phyloP scores from a whole-genome alignment of 805 yeast species.

The Yamadazyma nakazawae region DNA sequence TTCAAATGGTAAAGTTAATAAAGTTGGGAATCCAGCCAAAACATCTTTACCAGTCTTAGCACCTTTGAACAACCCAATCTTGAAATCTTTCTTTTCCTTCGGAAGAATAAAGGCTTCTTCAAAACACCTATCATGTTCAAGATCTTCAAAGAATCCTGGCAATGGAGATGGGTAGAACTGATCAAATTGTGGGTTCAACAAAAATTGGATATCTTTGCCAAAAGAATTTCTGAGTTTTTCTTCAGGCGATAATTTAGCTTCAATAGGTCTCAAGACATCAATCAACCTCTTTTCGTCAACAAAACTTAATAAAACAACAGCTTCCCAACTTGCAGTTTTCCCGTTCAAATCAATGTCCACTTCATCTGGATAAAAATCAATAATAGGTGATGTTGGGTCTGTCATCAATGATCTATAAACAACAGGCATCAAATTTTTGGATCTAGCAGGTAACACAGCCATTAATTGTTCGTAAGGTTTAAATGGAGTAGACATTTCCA shows the following conservation, averaged over 20 bases:
- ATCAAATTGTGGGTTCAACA: slow-evolving; percentile 73
- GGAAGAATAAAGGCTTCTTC: slow-evolving; percentile 59
- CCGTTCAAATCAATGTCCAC: slow-evolving; percentile 91
- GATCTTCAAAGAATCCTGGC: slow-evolving; percentile 71
- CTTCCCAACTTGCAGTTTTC: slow-evolving; percentile 96
- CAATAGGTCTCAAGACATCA: slow-evolving; percentile 67
- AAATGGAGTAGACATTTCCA: slow-evolving; percentile 75
- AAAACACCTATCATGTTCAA: slow-evolving; percentile 74
- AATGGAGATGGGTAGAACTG: slow-evolving; percentile 69
- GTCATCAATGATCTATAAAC: slow-evolving; percentile 80
- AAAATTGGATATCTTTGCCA: slow-evolving; percentile 67
- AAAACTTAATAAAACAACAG: slow-evolving; percentile 87
- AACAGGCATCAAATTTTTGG: slow-evolving; percentile 72
- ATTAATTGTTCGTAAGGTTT: slow-evolving; percentile 92
- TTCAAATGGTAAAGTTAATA: slow-evolving; percentile 64
- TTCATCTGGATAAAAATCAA: slow-evolving; percentile 85
- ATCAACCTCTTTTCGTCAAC: slow-evolving; percentile 79
- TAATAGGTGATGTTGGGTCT: slow-evolving; percentile 80
- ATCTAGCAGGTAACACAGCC: slow-evolving; percentile 96
- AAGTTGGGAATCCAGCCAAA: slow-evolving; percentile 87
- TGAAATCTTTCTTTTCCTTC: slow-evolving; percentile 38
- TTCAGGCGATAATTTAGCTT: slow-evolving; percentile 58
- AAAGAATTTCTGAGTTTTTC: slow-evolving; percentile 72
- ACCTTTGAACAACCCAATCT: slow-evolving; percentile 60
- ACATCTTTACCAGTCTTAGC: slow-evolving; percentile 68